phyloP scores from a whole-genome alignment of 768 basidiomycete genomes.

The Suillus luteus region DNA sequence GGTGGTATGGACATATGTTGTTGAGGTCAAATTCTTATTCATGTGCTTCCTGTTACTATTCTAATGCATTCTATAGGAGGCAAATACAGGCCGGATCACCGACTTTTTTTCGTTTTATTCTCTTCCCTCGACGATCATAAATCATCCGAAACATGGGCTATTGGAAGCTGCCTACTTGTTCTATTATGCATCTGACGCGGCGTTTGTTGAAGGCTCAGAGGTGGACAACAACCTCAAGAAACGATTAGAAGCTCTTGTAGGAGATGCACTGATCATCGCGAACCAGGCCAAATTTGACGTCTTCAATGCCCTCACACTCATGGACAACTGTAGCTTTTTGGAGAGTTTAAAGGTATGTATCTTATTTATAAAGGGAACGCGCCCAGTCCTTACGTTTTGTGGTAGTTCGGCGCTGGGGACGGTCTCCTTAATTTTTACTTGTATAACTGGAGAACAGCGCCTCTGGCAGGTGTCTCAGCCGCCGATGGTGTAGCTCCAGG shows the following conservation, averaged over 20 bases:
- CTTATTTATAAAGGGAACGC: background rate
- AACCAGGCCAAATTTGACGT: slow-evolving; percentile 91
- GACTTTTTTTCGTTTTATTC: slow-evolving; percentile 98
- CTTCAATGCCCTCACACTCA: slow-evolving; percentile 90
- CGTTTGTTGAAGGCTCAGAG: slow-evolving; percentile 62
- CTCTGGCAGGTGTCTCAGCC: slow-evolving; percentile 68
- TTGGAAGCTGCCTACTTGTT: slow-evolving; percentile 95
- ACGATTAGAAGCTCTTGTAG: slow-evolving; percentile 69
- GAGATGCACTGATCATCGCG: slow-evolving; percentile 81
- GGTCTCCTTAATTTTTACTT: slow-evolving; percentile 90
- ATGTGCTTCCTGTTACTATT: background rate
- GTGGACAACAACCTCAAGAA: slow-evolving; percentile 63
- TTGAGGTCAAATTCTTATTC: slow-evolving; percentile 62
- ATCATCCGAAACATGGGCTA: slow-evolving; percentile 63
- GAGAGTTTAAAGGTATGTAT: slow-evolving; percentile 74
- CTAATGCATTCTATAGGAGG: slow-evolving; percentile 56
- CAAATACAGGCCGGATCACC: slow-evolving; percentile 78
- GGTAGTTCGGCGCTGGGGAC: slow-evolving; percentile 89
- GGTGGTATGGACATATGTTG: slow-evolving; percentile 95
- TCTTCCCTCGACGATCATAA: slow-evolving; percentile 91
- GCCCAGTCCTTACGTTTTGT: background rate
- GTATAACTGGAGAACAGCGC: slow-evolving; percentile 92
- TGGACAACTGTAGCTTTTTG: slow-evolving; percentile 89
- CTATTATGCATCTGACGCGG: slow-evolving; percentile 88
- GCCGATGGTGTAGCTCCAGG: slow-evolving; percentile 59